Evolutionary conservation across 768 basidiomycete species (phyloP), one percentile per base, ranked within the genome.

Genomic region (Leccinum uliginosum): DNA sequence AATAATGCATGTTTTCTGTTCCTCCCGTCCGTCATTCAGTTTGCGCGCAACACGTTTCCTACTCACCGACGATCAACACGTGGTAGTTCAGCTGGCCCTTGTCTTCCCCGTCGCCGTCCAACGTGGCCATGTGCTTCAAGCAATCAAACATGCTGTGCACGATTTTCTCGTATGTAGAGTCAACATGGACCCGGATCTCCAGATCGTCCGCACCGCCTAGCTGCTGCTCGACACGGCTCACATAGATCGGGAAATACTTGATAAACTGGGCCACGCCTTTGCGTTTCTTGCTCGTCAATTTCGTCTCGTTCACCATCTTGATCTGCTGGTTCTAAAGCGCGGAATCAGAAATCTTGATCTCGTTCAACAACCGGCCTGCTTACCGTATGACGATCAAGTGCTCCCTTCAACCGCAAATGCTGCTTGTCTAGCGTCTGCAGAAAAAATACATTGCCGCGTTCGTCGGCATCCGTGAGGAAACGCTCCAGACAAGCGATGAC

Each of bases 61-160:
- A 71, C 89, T 65, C 65, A 95, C 96, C 96, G 55, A 98, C 89
- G 58, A 98, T 78, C 65, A 96, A 88, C 62, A 98, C 92, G 68
- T 97, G 93, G 62, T 93, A 97, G 71, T 98, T 98, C 52, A 98
- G 80, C 67, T 96, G 93, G 0, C 94, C 94, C 72, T 98, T 98
- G 71, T 94, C 95, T 67, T 98, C 96, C 0, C 84, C 89, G 55
- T 91, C 92, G 0, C 92, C 91, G 55, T 94, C 89, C 79, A 96
- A 75, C 71, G 97, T 98, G 11, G 95, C 96, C 83, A 98, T 92
- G 59, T 95, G 93, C 72, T 93, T 94, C 59, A 98, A 71, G 14
- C 85, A 88, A 46, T 93, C 94, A 66, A 98, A 95, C 83, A 98
- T 97, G 44, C 86, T 78, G 59, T 88, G 85, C 35, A 93, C 89